phyloP scores from a whole-genome alignment of 805 yeast genomes.

The Candida easanensis region DNA sequence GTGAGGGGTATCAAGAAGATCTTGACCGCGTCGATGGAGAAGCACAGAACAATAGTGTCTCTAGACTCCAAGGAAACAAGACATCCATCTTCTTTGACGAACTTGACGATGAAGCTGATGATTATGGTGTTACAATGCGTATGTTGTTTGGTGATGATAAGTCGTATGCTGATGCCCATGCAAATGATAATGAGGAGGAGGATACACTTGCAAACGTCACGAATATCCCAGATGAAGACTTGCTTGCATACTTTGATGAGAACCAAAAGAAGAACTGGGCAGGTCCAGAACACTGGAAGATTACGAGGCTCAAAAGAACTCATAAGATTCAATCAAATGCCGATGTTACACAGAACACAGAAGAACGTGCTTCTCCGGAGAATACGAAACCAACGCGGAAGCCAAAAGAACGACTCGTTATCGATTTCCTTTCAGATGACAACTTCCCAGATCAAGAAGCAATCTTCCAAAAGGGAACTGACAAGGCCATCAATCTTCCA shows the following conservation, averaged over 20 bases:
- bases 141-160: slow-evolving; percentile 22
- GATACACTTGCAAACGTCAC: slow-evolving; percentile 27
- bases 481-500: slow-evolving; percentile 37
- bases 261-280: slow-evolving; percentile 74
- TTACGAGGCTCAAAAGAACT: slow-evolving; percentile 50
- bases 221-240: slow-evolving; percentile 50
- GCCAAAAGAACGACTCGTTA: slow-evolving; percentile 35
- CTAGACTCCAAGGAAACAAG: slow-evolving; percentile 25
- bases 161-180: slow-evolving; percentile 21
- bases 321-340: background rate
- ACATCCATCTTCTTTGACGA: slow-evolving; percentile 28
- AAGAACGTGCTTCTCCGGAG: slow-evolving; percentile 4
- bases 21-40: too few species aligned
- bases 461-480: slow-evolving; percentile 39
- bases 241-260: slow-evolving; percentile 81
- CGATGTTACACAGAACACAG: background rate
- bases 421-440: slow-evolving; percentile 43
- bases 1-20: background rate
- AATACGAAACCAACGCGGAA: slow-evolving; percentile 23
- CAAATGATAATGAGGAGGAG: slow-evolving; percentile 24
- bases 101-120: slow-evolving; percentile 26
- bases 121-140: slow-evolving; percentile 27
- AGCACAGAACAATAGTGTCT: slow-evolving; percentile 16
- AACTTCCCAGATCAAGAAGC: slow-evolving; percentile 35
- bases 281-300: slow-evolving; percentile 93